These are phyloP conservation scores for Emmonsia crescens DNA, from an alignment of 2,329 filamentous ascomycete species.

Conservation along the genomic window DNA sequence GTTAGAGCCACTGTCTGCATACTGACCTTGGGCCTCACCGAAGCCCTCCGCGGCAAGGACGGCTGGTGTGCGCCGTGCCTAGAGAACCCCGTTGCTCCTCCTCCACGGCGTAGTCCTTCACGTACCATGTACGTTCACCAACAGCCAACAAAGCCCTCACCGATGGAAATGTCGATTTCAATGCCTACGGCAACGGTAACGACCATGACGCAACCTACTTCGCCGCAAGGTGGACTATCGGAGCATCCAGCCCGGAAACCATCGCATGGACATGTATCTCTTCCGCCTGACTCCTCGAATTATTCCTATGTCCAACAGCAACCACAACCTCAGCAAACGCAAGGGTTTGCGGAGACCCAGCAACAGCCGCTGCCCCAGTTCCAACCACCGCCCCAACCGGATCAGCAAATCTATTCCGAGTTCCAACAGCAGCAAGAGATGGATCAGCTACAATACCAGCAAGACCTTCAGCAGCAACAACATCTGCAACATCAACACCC, in stretches of 20 bases:
- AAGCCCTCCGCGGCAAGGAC: slow-evolving; percentile 3
- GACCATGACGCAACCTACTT: not conserved
- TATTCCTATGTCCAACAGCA: not conserved
- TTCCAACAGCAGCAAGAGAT: not conserved
- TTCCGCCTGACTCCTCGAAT: not conserved
- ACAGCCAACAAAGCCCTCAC: not conserved
- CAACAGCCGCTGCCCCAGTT: slow-evolving; percentile 2
- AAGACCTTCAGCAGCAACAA: not conserved
- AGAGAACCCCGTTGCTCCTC: not conserved
- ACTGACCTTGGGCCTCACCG: not conserved
- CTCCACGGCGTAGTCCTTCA: not conserved
- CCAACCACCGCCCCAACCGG: not conserved
- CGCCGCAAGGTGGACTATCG: not conserved
- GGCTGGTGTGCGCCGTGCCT: slow-evolving; percentile 3
- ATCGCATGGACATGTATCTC: not conserved
- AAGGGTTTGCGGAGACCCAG: not conserved
- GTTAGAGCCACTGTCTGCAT: not conserved
- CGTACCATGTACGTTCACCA: not conserved
- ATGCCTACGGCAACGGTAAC: not conserved
- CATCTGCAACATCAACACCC: not conserved
- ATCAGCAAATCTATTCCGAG: not conserved
- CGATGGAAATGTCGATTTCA: not conserved
- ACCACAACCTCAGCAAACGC: not conserved
- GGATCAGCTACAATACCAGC: not conserved
- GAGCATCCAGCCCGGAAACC: not conserved